Evolutionary conservation across 1,284 basidiomycete species (phyloP).

Genomic region (Heterobasidion parviporum): DNA sequence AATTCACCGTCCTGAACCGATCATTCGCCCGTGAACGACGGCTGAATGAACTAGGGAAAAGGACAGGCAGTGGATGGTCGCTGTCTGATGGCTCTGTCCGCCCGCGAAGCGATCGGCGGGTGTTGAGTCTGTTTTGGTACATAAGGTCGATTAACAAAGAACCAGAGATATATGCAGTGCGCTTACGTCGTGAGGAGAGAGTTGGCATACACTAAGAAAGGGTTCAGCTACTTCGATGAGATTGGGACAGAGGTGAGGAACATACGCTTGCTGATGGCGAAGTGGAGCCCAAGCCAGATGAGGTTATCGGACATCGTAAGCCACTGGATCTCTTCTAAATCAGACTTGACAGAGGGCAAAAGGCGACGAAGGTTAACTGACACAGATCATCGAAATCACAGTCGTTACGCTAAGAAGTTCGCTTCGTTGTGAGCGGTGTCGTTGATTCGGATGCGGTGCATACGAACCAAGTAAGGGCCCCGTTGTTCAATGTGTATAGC

Average conservation of each 20-base stretch:
- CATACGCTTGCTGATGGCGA: slow-evolving; percentile 42
- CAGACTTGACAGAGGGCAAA: slow-evolving; percentile 4
- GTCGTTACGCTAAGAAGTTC: slow-evolving; percentile 22
- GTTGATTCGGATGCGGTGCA: no score
- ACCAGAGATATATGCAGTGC: neutral
- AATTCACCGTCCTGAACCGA: neutral
- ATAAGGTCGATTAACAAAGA: neutral
- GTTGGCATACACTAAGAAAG: slow-evolving; percentile 13
- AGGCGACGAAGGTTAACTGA: slow-evolving; percentile 17
- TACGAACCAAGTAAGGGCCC: slow-evolving; percentile 36
- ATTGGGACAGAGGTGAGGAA: neutral
- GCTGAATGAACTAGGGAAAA: slow-evolving; percentile 8
- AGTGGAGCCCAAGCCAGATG: slow-evolving; percentile 43
- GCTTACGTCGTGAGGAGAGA: slow-evolving; percentile 13
- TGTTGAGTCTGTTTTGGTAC: slow-evolving; percentile 9
- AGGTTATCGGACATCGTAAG: slow-evolving; percentile 33
- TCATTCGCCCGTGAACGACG: neutral
- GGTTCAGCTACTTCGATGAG: neutral
- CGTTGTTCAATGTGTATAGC: slow-evolving; percentile 47
- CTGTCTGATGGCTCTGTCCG: slow-evolving; percentile 6
- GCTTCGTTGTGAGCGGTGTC: neutral
- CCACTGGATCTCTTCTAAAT: slow-evolving; percentile 27
- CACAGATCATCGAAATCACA: slow-evolving; percentile 34
- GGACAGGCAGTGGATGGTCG: slow-evolving; percentile 3
- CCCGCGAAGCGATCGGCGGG: slow-evolving; percentile 9